Conservation (phyloP, 805 yeast genomes). For the Ogataea corticis region DNA sequence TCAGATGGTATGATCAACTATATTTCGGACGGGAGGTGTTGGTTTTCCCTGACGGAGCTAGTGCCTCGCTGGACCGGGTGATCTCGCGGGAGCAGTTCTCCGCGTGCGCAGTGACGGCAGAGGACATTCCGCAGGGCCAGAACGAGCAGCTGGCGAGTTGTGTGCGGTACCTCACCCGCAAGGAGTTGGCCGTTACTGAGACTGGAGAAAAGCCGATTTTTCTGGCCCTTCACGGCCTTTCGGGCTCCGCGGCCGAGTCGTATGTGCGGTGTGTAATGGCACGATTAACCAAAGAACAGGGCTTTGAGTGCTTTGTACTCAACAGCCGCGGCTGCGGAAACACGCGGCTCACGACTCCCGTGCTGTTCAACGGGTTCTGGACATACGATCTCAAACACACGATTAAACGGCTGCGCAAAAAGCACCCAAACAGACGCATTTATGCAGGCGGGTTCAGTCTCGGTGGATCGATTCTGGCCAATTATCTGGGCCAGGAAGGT, state of each 20-base stretch:
- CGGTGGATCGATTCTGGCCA: slow-evolving; percentile 72
- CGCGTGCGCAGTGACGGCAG: slow-evolving; percentile 23
- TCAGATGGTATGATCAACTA: slow-evolving; percentile 51
- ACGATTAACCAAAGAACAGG: slow-evolving; percentile 32
- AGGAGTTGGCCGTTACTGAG: slow-evolving; percentile 41
- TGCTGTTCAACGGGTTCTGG: slow-evolving; percentile 69
- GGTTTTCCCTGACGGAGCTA: slow-evolving; percentile 63
- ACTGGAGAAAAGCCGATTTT: slow-evolving; percentile 53
- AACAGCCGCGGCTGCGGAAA: slow-evolving; percentile 79
- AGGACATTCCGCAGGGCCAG: slow-evolving; percentile 37
- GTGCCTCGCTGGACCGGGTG: slow-evolving; percentile 74
- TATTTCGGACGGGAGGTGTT: slow-evolving; percentile 75
- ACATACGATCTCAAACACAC: slow-evolving; percentile 66
- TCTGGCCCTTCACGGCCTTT: slow-evolving; percentile 71
- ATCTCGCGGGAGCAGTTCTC: slow-evolving; percentile 39
- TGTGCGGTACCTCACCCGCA: slow-evolving; percentile 51
- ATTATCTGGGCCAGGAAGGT: slow-evolving; percentile 69
- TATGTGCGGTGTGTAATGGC: slow-evolving; percentile 63
- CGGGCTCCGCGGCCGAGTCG: slow-evolving; percentile 84
- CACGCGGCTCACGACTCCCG: slow-evolving; percentile 66
- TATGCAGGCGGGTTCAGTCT: slow-evolving; percentile 78
- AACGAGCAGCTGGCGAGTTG: slow-evolving; percentile 45
- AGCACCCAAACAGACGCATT: slow-evolving; percentile 63
- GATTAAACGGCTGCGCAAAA: slow-evolving; percentile 47
- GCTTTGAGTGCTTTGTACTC: slow-evolving; percentile 67